Percentiles rank a stretch among this genome's conserved stretches.
phyloP scores from a whole-genome alignment of 1,284 basidiomycete species.

The Vanrija sp. region DNA sequence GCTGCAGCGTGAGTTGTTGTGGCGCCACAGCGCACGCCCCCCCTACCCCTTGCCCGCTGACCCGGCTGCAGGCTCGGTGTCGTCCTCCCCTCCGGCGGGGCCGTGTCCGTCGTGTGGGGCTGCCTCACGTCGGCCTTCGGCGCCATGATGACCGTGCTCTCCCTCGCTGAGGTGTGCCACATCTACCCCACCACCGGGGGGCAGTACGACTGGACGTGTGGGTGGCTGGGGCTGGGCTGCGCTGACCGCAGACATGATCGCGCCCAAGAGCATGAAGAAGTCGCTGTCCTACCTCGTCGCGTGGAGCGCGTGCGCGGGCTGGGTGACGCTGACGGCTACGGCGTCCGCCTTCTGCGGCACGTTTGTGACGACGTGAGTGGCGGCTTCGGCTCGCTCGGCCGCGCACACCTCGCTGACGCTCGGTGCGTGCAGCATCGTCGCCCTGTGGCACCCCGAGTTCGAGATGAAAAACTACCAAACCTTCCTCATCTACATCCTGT shows the following conservation, averaged over 20 bases:
- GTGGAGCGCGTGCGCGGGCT: conserved; percentile 2
- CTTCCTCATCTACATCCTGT: conserved; percentile 21
- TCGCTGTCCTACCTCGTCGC: conserved; percentile 19
- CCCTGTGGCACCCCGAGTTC: background rate
- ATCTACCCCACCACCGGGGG: conserved; percentile 23
- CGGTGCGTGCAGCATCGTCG: background rate
- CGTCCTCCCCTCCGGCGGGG: conserved; percentile 33
- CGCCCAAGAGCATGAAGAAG: conserved; percentile 19
- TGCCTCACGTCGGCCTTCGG: conserved; percentile 28
- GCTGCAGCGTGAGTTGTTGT: background rate
- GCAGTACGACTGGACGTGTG: conserved; percentile 35
- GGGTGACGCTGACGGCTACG: conserved; percentile 29
- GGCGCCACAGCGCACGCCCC: no score
- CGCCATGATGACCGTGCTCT: conserved; percentile 21
- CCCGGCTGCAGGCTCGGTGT: conserved; percentile 9
- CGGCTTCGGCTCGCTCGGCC: background rate
- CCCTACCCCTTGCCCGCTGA: background rate
- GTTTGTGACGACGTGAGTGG: conserved; percentile 14
- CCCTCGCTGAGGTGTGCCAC: conserved; percentile 13
- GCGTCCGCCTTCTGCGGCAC: background rate
- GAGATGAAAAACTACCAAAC: background rate
- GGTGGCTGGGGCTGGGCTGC: no score
- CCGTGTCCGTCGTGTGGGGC: conserved; percentile 37
- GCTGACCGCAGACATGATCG: conserved; percentile 12
- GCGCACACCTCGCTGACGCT: conserved; percentile 26